phyloP scores from a whole-genome alignment of 129 eudicot species.

The Scalesia atractyloides region DNA sequence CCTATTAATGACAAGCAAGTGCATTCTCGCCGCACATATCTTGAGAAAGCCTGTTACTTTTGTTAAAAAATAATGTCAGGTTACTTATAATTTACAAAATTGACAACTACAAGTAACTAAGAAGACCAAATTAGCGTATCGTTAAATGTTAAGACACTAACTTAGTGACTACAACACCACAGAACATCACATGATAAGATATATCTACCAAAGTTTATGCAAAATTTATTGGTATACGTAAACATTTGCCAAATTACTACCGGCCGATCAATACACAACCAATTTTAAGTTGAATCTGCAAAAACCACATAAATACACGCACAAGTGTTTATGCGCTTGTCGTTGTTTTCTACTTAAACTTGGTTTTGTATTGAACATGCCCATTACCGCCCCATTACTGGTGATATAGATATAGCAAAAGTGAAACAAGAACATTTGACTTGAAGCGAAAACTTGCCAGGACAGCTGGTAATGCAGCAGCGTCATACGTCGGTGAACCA shows the following conservation, averaged over 20 bases:
- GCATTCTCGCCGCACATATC: slow-evolving; percentile 68
- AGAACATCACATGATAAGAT: background rate
- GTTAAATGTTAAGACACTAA: background rate
- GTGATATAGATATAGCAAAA: background rate
- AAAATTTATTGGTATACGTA: background rate
- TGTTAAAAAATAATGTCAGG: background rate
- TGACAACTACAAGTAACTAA: background rate
- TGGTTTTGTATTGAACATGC: background rate
- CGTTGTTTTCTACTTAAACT: background rate
- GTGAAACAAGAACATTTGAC: background rate
- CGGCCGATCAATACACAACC: background rate
- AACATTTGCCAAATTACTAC: background rate
- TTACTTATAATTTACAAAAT: background rate
- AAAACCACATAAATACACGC: background rate
- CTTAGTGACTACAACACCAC: background rate
- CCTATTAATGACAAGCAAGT: slow-evolving; percentile 70
- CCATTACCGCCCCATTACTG: background rate
- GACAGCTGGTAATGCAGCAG: slow-evolving; percentile 58
- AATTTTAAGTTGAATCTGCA: background rate
- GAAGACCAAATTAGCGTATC: background rate
- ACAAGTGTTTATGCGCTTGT: background rate
- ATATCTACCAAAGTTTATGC: background rate
- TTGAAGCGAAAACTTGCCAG: slow-evolving; percentile 47
- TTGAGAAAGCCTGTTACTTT: slow-evolving; percentile 60
- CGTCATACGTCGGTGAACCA: slow-evolving; percentile 52